Percentiles rank a stretch among this genome's conserved stretches.
Evolutionary conservation across 768 basidiomycete genomes (phyloP).

Genomic region (Lactarius sp.): DNA sequence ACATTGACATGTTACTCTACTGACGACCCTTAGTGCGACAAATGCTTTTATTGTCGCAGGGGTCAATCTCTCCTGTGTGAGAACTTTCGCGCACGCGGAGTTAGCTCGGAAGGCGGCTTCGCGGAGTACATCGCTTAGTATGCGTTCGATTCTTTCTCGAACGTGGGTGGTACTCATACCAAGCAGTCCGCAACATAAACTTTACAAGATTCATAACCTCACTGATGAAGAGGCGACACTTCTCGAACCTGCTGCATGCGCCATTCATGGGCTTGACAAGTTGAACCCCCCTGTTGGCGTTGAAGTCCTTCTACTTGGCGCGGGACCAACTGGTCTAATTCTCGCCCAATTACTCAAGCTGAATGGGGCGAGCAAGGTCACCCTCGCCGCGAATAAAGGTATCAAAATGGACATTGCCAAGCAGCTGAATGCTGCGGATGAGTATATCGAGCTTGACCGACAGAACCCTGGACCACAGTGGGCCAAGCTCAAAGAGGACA

Average conservation of each 20-base stretch:
- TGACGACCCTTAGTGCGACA: slow-evolving; percentile 53
- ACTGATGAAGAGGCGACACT: slow-evolving; percentile 85
- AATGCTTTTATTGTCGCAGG: slow-evolving; percentile 83
- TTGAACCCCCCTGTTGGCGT: slow-evolving; percentile 76
- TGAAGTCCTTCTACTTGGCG: slow-evolving; percentile 80
- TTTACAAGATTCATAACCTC: slow-evolving; percentile 85
- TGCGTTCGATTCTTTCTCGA: slow-evolving; percentile 29
- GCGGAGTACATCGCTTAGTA: slow-evolving; percentile 86
- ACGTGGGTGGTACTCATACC: background rate
- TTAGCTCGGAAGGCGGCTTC: slow-evolving; percentile 80
- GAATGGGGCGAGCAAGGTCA: slow-evolving; percentile 76
- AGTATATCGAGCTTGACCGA: slow-evolving; percentile 82
- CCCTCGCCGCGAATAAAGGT: slow-evolving; percentile 86
- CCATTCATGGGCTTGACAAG: slow-evolving; percentile 89
- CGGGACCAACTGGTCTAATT: slow-evolving; percentile 91
- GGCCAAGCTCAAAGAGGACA: slow-evolving; percentile 70
- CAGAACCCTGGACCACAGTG: slow-evolving; percentile 71
- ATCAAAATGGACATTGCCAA: slow-evolving; percentile 87
- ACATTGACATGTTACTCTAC: background rate
- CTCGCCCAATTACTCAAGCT: slow-evolving; percentile 83
- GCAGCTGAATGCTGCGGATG: slow-evolving; percentile 72
- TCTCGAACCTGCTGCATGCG: slow-evolving; percentile 86
- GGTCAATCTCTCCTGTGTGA: slow-evolving; percentile 83
- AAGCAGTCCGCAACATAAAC: slow-evolving; percentile 61
- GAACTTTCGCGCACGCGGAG: slow-evolving; percentile 75